A percentile compares a stretch with the other conserved stretches of the same genome.
Conservation (phyloP, 192 early-diverging fungal species). For the Glomus cerebriforme region DNA sequence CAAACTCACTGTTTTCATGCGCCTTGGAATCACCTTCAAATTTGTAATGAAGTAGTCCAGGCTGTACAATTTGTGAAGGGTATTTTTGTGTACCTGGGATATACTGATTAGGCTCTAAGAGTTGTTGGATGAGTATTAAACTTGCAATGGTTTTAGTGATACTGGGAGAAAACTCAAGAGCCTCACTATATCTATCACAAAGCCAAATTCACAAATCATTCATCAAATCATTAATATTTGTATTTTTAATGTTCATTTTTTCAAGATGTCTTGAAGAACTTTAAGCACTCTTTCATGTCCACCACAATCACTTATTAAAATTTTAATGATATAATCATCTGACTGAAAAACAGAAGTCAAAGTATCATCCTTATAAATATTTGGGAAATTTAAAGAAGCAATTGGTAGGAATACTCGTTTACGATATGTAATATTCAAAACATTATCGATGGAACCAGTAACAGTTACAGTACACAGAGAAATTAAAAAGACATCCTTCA, state of each 20-base stretch:
- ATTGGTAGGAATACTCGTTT: conserved; percentile 28
- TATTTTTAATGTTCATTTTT: conserved; percentile 9
- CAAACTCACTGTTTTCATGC: too few species aligned
- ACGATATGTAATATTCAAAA: not conserved
- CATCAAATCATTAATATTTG: conserved; percentile 36
- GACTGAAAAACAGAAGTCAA: too few species aligned
- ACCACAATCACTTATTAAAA: conserved; percentile 40
- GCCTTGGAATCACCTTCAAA: not conserved
- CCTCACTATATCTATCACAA: conserved; percentile 33
- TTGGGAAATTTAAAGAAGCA: conserved; percentile 18
- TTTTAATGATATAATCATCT: conserved; percentile 32
- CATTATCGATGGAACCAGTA: too few species aligned
- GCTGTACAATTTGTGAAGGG: not conserved
- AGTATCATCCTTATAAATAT: not conserved
- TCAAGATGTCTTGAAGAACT: conserved; percentile 25
- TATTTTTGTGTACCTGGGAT: not conserved
- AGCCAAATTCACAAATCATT: conserved; percentile 20
- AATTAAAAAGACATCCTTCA: not conserved
- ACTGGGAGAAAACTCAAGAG: not conserved
- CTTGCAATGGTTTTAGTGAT: not conserved
- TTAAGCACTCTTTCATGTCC: conserved; percentile 42
- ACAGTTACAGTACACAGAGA: too few species aligned
- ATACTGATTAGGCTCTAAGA: not conserved
- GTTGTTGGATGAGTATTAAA: not conserved
- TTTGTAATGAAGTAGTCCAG: not conserved